These are phyloP conservation scores for Paramecium tetraurelia DNA, from an alignment of 73 alveolate genomes.

Conservation along the genomic window DNA sequence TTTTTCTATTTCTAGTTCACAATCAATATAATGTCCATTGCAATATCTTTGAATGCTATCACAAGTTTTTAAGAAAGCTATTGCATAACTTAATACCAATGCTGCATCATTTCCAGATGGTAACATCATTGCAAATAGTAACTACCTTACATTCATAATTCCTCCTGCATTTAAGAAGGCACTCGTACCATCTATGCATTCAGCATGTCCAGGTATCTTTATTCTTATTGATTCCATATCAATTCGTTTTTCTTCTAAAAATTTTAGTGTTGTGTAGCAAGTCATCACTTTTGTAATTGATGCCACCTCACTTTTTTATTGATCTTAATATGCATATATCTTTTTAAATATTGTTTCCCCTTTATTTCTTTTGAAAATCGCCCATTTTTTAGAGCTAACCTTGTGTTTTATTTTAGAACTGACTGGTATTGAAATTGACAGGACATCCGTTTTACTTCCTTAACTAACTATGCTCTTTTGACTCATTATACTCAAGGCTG, in stretches of 20 bases:
- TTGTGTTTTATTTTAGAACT: neutral
- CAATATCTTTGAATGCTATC: neutral
- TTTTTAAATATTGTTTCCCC: neutral
- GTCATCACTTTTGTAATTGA: slow-evolving; percentile 81
- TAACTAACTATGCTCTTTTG: neutral
- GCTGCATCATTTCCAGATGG: slow-evolving; percentile 91
- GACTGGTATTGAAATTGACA: neutral
- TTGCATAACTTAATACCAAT: slow-evolving; percentile 56
- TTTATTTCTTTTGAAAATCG: neutral
- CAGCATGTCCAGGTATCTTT: slow-evolving; percentile 71
- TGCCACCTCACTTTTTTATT: slow-evolving; percentile 73
- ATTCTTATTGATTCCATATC: slow-evolving; percentile 61
- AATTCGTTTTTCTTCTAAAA: slow-evolving; percentile 51
- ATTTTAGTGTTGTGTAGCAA: slow-evolving; percentile 52
- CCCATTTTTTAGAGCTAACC: neutral
- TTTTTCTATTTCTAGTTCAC: neutral
- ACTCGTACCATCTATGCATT: slow-evolving; percentile 70
- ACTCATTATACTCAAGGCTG: neutral
- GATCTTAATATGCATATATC: neutral
- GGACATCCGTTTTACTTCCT: neutral
- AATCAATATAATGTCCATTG: neutral
- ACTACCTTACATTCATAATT: slow-evolving; percentile 58
- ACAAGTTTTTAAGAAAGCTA: slow-evolving; percentile 45
- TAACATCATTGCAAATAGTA: slow-evolving; percentile 75
- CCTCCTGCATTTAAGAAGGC: slow-evolving; percentile 67